phyloP scores from a whole-genome alignment of 306 rosid species.

The Urtica urens region DNA sequence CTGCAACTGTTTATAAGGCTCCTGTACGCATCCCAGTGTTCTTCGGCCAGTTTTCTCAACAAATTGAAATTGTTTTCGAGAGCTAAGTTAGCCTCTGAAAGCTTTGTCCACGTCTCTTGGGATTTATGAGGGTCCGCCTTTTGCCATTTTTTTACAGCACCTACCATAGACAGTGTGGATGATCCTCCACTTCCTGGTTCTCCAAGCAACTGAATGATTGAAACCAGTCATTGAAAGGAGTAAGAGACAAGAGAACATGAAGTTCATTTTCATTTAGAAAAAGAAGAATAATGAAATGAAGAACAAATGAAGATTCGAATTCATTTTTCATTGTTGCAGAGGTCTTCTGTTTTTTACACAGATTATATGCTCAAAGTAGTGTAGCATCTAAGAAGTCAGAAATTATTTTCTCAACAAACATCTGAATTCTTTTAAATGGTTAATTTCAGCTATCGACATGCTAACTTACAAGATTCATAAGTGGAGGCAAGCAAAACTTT shows the following conservation, averaged over 20 bases:
- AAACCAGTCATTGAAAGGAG: neutral
- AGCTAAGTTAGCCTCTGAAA: constrained; percentile 66
- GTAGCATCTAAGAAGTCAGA: no score
- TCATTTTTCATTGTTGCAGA: no score
- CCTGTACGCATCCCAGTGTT: constrained; percentile 76
- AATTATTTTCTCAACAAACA: no score
- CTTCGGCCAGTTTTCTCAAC: constrained; percentile 56
- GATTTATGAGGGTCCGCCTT: constrained; percentile 66
- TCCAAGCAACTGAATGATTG: constrained; percentile 59
- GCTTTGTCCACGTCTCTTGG: constrained; percentile 66
- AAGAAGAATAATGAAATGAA: no score
- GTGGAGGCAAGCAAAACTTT: constrained; percentile 83
- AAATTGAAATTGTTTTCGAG: constrained; percentile 59
- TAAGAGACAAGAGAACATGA: no score
- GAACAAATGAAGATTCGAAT: no score
- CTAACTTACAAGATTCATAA: constrained; percentile 94
- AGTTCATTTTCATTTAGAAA: no score
- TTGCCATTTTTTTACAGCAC: constrained; percentile 94
- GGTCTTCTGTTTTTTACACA: no score
- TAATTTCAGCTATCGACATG: constrained; percentile 14
- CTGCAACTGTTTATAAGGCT: constrained; percentile 49
- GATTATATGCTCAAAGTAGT: no score
- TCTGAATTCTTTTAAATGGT: constrained; percentile 1
- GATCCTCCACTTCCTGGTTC: constrained; percentile 98
- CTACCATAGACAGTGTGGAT: constrained; percentile 96